Percentiles rank a stretch among this genome's conserved stretches.
Conservation (phyloP, 2,329 filamentous ascomycete species). For the Grosmannia clavigera region DNA sequence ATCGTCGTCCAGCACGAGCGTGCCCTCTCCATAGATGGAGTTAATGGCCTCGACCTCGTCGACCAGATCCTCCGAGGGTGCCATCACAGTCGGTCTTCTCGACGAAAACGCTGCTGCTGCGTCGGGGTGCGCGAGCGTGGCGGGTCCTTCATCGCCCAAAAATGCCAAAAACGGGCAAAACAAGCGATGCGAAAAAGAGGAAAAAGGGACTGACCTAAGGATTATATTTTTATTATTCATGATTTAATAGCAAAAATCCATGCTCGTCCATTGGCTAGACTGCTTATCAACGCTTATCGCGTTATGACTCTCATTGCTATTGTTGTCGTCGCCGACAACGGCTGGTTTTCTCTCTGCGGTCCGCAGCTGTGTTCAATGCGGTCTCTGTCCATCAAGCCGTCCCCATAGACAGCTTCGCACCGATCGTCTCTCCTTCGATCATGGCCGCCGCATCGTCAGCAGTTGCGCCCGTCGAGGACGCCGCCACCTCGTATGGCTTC, state of each 20-base stretch:
- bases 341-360: background rate
- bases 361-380: background rate
- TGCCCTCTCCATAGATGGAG: conserved; percentile 66
- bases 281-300: background rate
- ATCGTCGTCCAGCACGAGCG: conserved; percentile 31
- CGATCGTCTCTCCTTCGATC: background rate
- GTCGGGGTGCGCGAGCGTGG: background rate
- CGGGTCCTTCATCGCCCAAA: background rate
- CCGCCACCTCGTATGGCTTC: conserved; percentile 27
- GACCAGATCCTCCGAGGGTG: conserved; percentile 40
- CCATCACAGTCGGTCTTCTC: conserved; percentile 3
- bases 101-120: background rate
- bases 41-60: conserved; percentile 76
- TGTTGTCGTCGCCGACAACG: background rate
- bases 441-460: background rate
- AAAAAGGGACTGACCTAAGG: background rate
- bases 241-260: background rate
- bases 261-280: background rate
- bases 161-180: conserved; percentile 1
- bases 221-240: no score
- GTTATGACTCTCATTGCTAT: background rate
- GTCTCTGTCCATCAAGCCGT: background rate
- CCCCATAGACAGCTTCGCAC: background rate
- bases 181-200: background rate
- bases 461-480: background rate